Percentiles rank a stretch among this genome's conserved stretches.
These are phyloP conservation scores for Bondarzewia mesenterica DNA, from an alignment of 1,284 basidiomycete species.

Conservation along the genomic window DNA sequence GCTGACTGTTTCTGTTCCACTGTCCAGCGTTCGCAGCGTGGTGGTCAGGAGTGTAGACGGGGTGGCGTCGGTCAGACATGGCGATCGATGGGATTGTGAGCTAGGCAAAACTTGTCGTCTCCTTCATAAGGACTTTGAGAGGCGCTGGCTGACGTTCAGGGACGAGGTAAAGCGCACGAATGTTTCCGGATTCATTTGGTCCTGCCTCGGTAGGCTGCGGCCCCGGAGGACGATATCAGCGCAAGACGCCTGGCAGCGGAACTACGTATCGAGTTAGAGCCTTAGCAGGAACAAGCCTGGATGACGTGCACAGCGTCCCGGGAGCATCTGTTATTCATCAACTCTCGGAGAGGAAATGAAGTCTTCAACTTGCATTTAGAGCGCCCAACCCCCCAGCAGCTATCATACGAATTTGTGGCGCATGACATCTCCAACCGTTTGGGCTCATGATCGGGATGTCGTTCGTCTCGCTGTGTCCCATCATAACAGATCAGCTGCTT, in stretches of 20 bases:
- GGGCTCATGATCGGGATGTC: neutral
- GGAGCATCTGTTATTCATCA: neutral
- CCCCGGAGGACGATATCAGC: constrained; percentile 3
- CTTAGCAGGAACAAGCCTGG: neutral
- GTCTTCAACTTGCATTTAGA: neutral
- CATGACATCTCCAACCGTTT: neutral
- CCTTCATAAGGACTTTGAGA: constrained; percentile 23
- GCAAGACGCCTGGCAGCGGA: neutral
- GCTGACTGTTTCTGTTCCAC: constrained; percentile 19
- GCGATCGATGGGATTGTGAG: constrained; percentile 15
- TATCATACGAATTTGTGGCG: neutral
- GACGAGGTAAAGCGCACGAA: constrained; percentile 6
- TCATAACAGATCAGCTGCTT: neutral
- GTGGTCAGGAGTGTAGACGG: constrained; percentile 15
- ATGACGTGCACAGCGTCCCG: neutral
- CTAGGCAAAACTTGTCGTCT: constrained; percentile 14
- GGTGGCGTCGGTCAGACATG: constrained; percentile 26
- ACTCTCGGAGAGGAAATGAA: neutral
- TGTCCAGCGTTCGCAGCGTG: constrained; percentile 18
- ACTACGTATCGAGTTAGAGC: constrained; percentile 13
- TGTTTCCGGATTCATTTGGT: constrained; percentile 1
- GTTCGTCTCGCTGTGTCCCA: neutral
- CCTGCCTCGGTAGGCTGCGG: constrained; percentile 8
- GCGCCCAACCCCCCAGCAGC: neutral
- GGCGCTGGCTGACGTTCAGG: constrained; percentile 13